Base-by-base conservation (phyloP, 1,139 yeast species). In the Entelexis paramagnoliae region DNA sequence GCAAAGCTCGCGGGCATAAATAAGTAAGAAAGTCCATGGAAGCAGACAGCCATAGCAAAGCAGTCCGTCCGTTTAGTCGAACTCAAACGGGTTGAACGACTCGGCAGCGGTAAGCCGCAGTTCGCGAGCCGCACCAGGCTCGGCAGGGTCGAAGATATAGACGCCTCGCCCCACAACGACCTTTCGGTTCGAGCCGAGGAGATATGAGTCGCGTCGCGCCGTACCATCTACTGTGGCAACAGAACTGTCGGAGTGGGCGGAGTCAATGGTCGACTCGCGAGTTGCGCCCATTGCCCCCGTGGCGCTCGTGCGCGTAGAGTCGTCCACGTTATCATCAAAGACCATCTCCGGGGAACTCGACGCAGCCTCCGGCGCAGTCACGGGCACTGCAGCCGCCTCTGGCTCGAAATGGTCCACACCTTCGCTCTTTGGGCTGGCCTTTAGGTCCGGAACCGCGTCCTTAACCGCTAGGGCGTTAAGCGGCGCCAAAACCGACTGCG, bases 31-130 rank as follows among this genome's bases (percentile, higher is more conserved):
- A 22, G 24, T 22, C 24, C n/a, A n/a, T n/a, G n/a, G n/a, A n/a
- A n/a, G n/a, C n/a, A n/a, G n/a, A n/a, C n/a, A n/a, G n/a, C n/a
- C n/a, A n/a, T n/a, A n/a, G n/a, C n/a, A n/a, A n/a, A n/a, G n/a
- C n/a, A n/a, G n/a, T n/a, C n/a, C n/a, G n/a, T n/a, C n/a, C n/a
- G n/a, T 6, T 44, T 24, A 44, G 16, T 44, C 50, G 33, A 28
- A 28, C 4, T 47, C 58, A 24, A 57, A 58, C 13, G 60, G 60
- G 28, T 58, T 57, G 53, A 46, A 55, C 11, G 51, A 48, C 40
- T 58, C 60, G 26, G 50, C 58, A 7, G 40, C 50, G 8, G 51
- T 38, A 22, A 55, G 44, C 22, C 33, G 33, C 32, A 39, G 42
- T 14, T 30, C 24, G 14, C 19, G 38, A 11, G 32, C 36, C 6